A percentile compares a stretch with the other conserved stretches of the same genome.
Evolutionary conservation across 257 asterid species (phyloP).

Genomic region (Sherardia arvensis): DNA sequence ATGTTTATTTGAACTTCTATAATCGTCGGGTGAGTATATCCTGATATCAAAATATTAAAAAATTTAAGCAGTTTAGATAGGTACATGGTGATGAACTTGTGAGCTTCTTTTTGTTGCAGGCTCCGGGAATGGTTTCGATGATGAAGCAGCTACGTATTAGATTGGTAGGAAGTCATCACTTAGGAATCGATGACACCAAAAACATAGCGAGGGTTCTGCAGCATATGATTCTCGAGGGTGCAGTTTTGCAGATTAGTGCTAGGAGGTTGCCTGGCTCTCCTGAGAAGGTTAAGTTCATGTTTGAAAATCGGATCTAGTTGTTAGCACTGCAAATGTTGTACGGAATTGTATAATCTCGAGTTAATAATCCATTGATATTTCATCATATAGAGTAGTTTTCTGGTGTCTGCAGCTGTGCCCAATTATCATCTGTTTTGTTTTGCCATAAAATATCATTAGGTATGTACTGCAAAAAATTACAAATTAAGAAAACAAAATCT

Average conservation of each 20-base stretch:
- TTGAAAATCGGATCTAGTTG: constrained; percentile 45
- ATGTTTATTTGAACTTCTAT: constrained; percentile 77
- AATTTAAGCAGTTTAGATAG: too few relatives aligned
- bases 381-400: neutral
- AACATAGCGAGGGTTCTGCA: constrained; percentile 73
- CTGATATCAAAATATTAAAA: neutral
- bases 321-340: constrained; percentile 10
- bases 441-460: too few relatives aligned
- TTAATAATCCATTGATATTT: neutral
- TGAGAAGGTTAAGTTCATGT: constrained; percentile 37
- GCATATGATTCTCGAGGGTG: constrained; percentile 75
- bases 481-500: too few relatives aligned
- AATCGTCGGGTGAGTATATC: constrained; percentile 52
- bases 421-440: too few relatives aligned
- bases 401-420: too few relatives aligned
- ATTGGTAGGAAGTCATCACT: constrained; percentile 75
- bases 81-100: neutral
- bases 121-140: constrained; percentile 88
- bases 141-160: constrained; percentile 63
- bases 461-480: too few relatives aligned
- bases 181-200: constrained; percentile 81
- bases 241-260: constrained; percentile 74
- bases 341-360: neutral
- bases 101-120: constrained; percentile 26
- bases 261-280: constrained; percentile 34